phyloP scores from a whole-genome alignment of 768 basidiomycete genomes.

The Boletus tylopilopsis region DNA sequence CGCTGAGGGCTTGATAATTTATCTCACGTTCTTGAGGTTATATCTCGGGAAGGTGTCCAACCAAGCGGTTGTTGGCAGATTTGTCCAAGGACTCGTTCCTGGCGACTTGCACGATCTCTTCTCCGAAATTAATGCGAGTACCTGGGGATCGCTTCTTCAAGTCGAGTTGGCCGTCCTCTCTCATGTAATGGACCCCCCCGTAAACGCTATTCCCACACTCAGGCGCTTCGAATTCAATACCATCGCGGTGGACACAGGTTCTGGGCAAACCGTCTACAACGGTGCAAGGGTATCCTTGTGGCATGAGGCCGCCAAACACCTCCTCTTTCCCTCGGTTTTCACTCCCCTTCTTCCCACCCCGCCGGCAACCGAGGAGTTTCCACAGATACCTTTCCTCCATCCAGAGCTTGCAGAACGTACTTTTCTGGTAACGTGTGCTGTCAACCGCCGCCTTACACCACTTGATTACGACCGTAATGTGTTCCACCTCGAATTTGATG shows the following conservation, averaged over 20 bases:
- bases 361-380: conserved; percentile 38
- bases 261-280: conserved; percentile 55
- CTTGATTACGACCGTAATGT: conserved; percentile 97
- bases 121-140: conserved; percentile 50
- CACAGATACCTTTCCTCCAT: conserved; percentile 67
- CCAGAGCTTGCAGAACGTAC: conserved; percentile 89
- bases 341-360: conserved; percentile 41
- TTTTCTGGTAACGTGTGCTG: conserved; percentile 88
- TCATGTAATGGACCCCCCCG: conserved; percentile 18
- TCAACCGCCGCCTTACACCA: conserved; percentile 93
- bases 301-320: conserved; percentile 85
- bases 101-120: conserved; percentile 42
- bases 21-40: conserved; percentile 80
- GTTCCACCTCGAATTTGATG: conserved; percentile 97
- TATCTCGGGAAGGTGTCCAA: conserved; percentile 68
- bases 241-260: conserved; percentile 59
- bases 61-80: conserved; percentile 47
- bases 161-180: conserved; percentile 38
- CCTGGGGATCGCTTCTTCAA: conserved; percentile 67
- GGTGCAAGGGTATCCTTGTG: conserved; percentile 63
- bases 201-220: conserved; percentile 32
- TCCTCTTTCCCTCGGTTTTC: conserved; percentile 85
- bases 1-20: conserved; percentile 55
- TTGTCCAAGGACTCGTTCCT: conserved; percentile 46
- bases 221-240: conserved; percentile 72